Evolutionary conservation across 108 stramenopile genomes (phyloP).

Genomic region (Aurantiochytrium sp.): DNA sequence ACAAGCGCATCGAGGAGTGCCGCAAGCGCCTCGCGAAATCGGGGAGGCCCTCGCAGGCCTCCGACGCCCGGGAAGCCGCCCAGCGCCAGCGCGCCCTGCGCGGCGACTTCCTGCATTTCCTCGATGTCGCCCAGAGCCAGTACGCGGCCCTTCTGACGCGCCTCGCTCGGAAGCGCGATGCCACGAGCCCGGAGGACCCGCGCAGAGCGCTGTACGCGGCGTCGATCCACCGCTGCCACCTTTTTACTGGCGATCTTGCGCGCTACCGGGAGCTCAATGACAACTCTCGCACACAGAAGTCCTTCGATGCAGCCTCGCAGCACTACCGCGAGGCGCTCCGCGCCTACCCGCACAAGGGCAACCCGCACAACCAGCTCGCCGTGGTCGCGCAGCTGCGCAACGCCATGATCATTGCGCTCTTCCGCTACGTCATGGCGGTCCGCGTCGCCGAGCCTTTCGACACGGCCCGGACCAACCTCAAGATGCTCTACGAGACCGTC

Average conservation of each 20-base stretch:
- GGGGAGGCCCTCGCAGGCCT: neutral
- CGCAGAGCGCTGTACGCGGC: neutral
- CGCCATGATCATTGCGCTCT: neutral
- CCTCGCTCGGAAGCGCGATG: neutral
- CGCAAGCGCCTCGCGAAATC: neutral
- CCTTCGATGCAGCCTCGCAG: neutral
- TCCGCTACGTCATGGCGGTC: neutral
- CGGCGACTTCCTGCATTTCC: neutral
- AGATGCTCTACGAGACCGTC: neutral
- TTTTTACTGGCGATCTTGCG: neutral
- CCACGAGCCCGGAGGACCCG: neutral
- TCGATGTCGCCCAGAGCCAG: neutral
- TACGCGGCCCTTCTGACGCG: neutral
- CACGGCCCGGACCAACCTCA: neutral
- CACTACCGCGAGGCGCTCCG: neutral
- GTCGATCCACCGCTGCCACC: neutral
- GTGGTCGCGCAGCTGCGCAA: neutral
- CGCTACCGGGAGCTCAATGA: constrained; percentile 16
- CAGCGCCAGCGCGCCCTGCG: neutral
- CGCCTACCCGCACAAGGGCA: neutral
- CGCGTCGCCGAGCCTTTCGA: neutral
- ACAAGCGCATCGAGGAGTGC: constrained; percentile 12
- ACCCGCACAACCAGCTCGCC: constrained; percentile 19
- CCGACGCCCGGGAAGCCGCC: neutral
- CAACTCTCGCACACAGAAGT: neutral